Base-by-base conservation (phyloP, 2,329 filamentous ascomycete genomes). In the Geosmithia morbida region DNA sequence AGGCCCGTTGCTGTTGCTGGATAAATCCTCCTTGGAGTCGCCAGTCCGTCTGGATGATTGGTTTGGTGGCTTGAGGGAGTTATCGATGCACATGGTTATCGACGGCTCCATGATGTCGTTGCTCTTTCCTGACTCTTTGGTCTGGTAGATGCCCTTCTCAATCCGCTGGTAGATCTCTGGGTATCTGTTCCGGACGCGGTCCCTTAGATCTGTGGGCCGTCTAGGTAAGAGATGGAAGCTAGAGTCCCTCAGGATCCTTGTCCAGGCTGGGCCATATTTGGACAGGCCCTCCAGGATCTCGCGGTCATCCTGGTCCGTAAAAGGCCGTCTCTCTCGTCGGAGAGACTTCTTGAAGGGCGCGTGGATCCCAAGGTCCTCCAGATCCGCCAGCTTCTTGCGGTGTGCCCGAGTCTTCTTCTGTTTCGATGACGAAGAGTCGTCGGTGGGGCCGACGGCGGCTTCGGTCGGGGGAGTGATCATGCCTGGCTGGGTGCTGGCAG, bases 111-210 rank as follows among this genome's bases (percentile, higher is more conserved):
- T 61, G 4, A 70, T 56, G 42, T 65, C 64, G 50, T 63, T 71
- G 50, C 59, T 70, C 49, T 59, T 56, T 37, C 64, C 62, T 29
- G 59, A 55, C 8, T 59, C 57, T 14, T 72, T 66, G 52, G 33
- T 37, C 43, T 70, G 68, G 48, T 74, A 67, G 3, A 66, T 63
- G 30, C 72, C 70, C 59, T 77, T 77, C 55, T 79, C 75, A 43
- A 77, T 75, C 47, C 66, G 64, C 20, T 70, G 66, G 53, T 77
- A 81, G 30, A 75, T 71, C 14, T 71, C 70, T 2, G 76, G 74
- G 52, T 79, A 79, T 53, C 79, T 81, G 60, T 82, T 83, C 42
- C 79, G 71, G 30, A 81, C 69, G 19, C 79, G 69, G 52, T 83
- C 79, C 51, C 79, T 67, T 46, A 83, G 59, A 55, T 83, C 79